Conservation (phyloP, 345 rosid species). For the Limnanthes douglasii region DNA sequence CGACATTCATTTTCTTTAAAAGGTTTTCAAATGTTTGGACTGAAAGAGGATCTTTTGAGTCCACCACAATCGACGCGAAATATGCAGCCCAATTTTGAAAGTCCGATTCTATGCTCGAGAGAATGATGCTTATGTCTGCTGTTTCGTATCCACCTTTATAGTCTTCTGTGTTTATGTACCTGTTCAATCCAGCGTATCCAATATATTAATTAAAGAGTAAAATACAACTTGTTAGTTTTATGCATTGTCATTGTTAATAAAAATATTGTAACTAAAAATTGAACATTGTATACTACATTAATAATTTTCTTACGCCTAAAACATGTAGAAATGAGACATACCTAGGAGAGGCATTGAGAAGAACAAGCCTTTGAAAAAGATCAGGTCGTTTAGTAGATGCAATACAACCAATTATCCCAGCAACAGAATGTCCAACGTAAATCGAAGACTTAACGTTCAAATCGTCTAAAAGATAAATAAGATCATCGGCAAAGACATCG, state of each 20-base stretch:
- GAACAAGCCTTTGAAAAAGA: constrained; percentile 41
- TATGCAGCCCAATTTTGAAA: constrained; percentile 28
- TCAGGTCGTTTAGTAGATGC: constrained; percentile 66
- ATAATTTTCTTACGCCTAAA: not conserved
- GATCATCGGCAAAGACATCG: constrained; percentile 41
- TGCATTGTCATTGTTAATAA: no score
- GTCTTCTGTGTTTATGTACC: constrained; percentile 41
- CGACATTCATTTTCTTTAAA: constrained; percentile 35
- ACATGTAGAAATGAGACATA: constrained; percentile 2
- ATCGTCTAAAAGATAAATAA: constrained; percentile 45
- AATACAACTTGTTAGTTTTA: not conserved
- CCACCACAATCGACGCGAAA: constrained; percentile 32
- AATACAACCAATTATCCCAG: constrained; percentile 72
- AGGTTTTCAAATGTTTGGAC: constrained; percentile 14
- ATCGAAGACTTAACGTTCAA: constrained; percentile 20
- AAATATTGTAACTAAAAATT: no score
- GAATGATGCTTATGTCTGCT: constrained; percentile 22
- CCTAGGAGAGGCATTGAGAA: constrained; percentile 69
- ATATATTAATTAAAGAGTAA: not conserved
- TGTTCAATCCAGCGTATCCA: not conserved
- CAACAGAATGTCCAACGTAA: constrained; percentile 77
- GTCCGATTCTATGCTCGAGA: constrained; percentile 31
- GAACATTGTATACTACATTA: not conserved
- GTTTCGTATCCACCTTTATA: constrained; percentile 48
- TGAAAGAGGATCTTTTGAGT: constrained; percentile 20